Evolutionary conservation across 2,329 filamentous ascomycete species (phyloP), one percentile per base, ranked within the genome.

Genomic region (Penicillium sp.): DNA sequence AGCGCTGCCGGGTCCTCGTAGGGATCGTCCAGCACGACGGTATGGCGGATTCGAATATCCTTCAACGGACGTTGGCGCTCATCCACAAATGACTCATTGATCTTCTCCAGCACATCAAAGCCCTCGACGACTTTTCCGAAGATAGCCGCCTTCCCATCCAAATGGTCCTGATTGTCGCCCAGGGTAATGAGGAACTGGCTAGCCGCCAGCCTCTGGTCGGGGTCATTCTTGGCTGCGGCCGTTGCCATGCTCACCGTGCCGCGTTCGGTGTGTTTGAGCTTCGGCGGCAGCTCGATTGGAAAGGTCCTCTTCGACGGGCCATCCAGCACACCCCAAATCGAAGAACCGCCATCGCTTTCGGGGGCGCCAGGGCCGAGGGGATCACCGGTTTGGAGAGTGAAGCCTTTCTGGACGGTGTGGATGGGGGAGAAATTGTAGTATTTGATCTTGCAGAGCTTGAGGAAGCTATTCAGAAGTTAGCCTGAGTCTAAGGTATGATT

Each of bases 211-310:
- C 91, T 85, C 52, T 86, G 85, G 62, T 97, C 91, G 2, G 90
- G 87, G 65, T 97, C 89, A 13, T 82, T 81, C 3, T 86, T 77
- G 8, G 87, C 84, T 1, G 89, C 87, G 15, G 86, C 90, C 0
- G 93, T 97, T n/a, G 93, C 94, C 91, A 97, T 96, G 76, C 92
- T 97, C 55, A 99, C 92, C 12, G 91, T 97, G 48, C 93, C 93
- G 61, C 89, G 86, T 71, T 96, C 90, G 33, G 83, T 76, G 72
- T 99, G 94, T 72, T 94, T 96, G 62, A 96, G 77, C 69, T 93
- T 96, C 5, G 88, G 87, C 61, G 91, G 85, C 64, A 97, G 87
- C 58, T 92, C 84, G n/a, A 91, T 89, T 8, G 84, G 80, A 68
- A 97, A 97, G 2, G 88, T 89, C 64, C 88, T 87, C 65, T 88